Base-by-base conservation (phyloP, 306 rosid genomes). In the Acacia melanoxylon region DNA sequence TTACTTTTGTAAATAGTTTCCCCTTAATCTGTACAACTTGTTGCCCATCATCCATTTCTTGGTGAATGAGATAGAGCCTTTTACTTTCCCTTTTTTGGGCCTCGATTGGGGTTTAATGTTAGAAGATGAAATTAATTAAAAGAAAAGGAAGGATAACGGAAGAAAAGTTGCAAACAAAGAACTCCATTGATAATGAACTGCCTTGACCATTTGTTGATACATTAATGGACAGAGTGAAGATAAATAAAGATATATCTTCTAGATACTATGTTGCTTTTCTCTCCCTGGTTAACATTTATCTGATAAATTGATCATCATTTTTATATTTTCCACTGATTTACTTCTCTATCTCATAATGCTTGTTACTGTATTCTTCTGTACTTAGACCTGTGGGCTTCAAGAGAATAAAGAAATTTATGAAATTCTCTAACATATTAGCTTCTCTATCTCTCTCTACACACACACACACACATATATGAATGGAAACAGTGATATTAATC, bases 241-340 rank as follows among this genome's bases (percentile, higher is more conserved):
- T 29, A 29, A 73, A 51, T 58, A 25, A 72, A 45, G 14, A 49
- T 73, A 29, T 25, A 13, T 72, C 77, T 46, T 72, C 76, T 72
- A 25, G 61, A 8, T 46, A 31, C 33, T 17, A 40, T 52, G 77
- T 27, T 13, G 9, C 33, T 74, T 74, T 33, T 63, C 8, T 44
- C 40, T 25, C 24, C 75, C 14, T 72, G 56, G 58, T 13, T 15
- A 70, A 70, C n/a, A 44, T 42, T 24, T 37, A 22, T 70, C 13
- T 72, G 61, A 70, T 70, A 25, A 70, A 45, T 14, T 25, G 59
- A 46, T 45, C 0, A 27, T 27, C 24, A 13, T 29, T 37, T 46
- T n/a, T 72, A 27, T 4, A 25, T 72, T 52, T 33, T 74, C 68
- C 44, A 41, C 61, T 61, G 56, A 76, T 59, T 24, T 40, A 62